Evolutionary conservation across 164 flowering plant genomes (phyloP), one percentile per base, ranked within the genome.

Genomic region (Nelumbo lutea): DNA sequence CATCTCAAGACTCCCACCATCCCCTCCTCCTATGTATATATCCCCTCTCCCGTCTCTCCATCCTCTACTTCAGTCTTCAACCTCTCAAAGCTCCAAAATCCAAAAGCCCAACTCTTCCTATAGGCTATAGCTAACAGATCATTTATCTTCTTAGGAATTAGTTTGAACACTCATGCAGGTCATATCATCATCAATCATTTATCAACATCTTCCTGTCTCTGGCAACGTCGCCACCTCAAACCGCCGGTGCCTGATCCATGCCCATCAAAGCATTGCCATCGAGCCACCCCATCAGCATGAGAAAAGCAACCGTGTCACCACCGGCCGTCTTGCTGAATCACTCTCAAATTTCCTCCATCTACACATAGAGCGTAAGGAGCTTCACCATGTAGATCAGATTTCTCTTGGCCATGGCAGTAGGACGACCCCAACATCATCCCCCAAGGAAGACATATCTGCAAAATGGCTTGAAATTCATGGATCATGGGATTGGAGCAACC

Each of bases 391-490:
- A 2, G 39, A 15, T 38, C 52, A 47, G n/a, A 58, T 56, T 57
- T 58, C 57, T 40, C 13, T 65, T 4, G 10, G 50, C 4, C 38
- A 48, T 1, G 39, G 27, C 42, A 13, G 45, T 1, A 14, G 42
- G 38, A 38, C 11, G 3, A 76, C 77, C 48, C 89, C 88, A 1
- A 69, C 81, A 0, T 41, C n/a, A 43, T 85, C 91, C 4, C 88
- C 91, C 2, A 84, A 75, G 59, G 86, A 86, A 45, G 61, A 69
- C 9, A 83, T 87, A 5, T 76, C 88, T 0, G 42, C 65, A 3
- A 82, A 59, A 47, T 90, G 92, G 90, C 65, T 72, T 0, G 83
- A 86, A 64, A 43, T 86, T 43, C 91, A 85, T 42, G 87, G 90
- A 3, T 69, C 70, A 0, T 1, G 39, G 1, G 79, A 79, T 47